phyloP scores from a whole-genome alignment of 2,329 filamentous ascomycete species.

The Parascedosporium putredinis region DNA sequence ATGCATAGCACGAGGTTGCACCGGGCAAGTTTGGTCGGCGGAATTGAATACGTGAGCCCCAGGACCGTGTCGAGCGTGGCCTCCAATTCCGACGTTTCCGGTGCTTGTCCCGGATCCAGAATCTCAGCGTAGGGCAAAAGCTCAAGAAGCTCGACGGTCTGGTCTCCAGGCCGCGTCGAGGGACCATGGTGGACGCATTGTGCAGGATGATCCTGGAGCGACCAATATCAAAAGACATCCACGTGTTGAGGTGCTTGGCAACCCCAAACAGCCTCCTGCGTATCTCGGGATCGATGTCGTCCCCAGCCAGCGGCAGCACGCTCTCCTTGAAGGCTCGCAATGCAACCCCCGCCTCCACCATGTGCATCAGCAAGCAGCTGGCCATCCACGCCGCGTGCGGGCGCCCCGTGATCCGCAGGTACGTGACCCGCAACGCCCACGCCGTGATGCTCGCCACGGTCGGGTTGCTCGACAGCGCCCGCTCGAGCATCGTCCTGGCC shows the following conservation, averaged over 20 bases:
- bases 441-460: slow-evolving; percentile 30
- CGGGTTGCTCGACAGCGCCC: slow-evolving; percentile 21
- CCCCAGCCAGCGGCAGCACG: slow-evolving; percentile 9
- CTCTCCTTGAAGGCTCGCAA: slow-evolving; percentile 23
- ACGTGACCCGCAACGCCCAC: slow-evolving; percentile 43
- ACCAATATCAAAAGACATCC: slow-evolving; percentile 49
- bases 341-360: slow-evolving; percentile 44
- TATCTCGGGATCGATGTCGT: slow-evolving; percentile 24
- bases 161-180: slow-evolving; percentile 27
- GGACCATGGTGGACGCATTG: slow-evolving; percentile 31
- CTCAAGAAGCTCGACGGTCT: slow-evolving; percentile 37
- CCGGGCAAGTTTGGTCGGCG: slow-evolving; percentile 36
- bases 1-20: slow-evolving; percentile 46
- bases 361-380: slow-evolving; percentile 46
- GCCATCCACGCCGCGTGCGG: slow-evolving; percentile 48
- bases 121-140: slow-evolving; percentile 42
- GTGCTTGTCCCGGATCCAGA: slow-evolving; percentile 38
- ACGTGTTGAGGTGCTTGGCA: slow-evolving; percentile 46
- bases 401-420: slow-evolving; percentile 40
- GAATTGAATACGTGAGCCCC: slow-evolving; percentile 25
- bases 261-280: slow-evolving; percentile 36
- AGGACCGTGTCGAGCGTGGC: slow-evolving; percentile 30
- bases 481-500: slow-evolving; percentile 35
- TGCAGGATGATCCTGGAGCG: slow-evolving; percentile 39
- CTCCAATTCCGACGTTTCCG: slow-evolving; percentile 30